Evolutionary conservation across 208 protist genomes (phyloP).

Genomic region (Leishmania lainsoni): DNA sequence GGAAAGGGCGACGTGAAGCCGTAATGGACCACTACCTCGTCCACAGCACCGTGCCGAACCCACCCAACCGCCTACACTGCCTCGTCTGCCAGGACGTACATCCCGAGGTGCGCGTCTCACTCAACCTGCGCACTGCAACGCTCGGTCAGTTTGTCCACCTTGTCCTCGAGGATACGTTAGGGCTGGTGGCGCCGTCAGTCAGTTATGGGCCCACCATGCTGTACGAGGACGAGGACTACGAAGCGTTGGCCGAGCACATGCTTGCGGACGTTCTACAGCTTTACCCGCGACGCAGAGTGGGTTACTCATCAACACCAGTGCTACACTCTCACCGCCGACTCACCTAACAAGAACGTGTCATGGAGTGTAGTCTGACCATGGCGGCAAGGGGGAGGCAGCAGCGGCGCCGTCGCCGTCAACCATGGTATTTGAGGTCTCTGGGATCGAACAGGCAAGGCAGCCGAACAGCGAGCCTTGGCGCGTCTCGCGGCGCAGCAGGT

Average conservation of each 20-base stretch:
- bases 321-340: conserved; percentile 52
- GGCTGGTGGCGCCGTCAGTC: conserved; percentile 52
- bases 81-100: conserved; percentile 57
- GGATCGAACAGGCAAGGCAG: conserved; percentile 22
- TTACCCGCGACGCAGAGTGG: background rate
- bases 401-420: background rate
- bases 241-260: conserved; percentile 37
- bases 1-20: background rate
- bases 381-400: background rate
- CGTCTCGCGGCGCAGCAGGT: background rate
- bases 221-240: conserved; percentile 84
- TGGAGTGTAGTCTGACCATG: conserved; percentile 67
- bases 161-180: conserved; percentile 39
- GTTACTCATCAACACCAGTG: background rate
- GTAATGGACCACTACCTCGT: conserved; percentile 58
- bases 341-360: conserved; percentile 61
- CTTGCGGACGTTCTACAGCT: conserved; percentile 30
- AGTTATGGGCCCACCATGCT: conserved; percentile 45
- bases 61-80: conserved; percentile 45
- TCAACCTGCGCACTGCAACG: conserved; percentile 38
- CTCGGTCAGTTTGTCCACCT: conserved; percentile 46
- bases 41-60: conserved; percentile 51
- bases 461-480: conserved; percentile 19
- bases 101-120: conserved; percentile 43
- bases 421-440: conserved; percentile 14